Evolutionary conservation across 345 rosid genomes (phyloP).

Genomic region (Citrus mangshanensis): DNA sequence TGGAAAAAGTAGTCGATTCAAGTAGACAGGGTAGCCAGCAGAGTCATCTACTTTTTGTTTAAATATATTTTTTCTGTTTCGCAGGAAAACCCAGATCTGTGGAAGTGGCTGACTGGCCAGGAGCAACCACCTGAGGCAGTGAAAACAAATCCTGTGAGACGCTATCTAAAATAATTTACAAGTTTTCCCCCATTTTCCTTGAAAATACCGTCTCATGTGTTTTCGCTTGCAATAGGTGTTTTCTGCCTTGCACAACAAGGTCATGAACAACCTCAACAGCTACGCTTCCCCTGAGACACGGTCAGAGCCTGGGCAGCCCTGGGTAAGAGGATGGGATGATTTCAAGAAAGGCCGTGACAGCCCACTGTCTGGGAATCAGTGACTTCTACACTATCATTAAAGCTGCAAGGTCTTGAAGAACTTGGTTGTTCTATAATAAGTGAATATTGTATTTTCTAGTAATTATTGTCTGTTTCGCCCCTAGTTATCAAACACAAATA

Average conservation of each 20-base stretch:
- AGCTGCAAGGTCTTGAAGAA: neutral
- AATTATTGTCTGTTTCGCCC: neutral
- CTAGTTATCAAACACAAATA: neutral
- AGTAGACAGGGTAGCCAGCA: neutral
- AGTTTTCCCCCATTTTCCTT: neutral
- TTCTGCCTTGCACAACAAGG: constrained; percentile 56
- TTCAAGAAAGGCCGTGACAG: constrained; percentile 48
- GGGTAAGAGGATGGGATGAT: constrained; percentile 85
- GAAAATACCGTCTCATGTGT: neutral
- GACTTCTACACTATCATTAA: constrained; percentile 4
- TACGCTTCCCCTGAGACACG: constrained; percentile 57
- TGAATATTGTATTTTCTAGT: neutral
- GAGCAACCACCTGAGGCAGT: constrained; percentile 87
- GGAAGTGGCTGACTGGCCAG: constrained; percentile 92
- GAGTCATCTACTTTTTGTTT: neutral
- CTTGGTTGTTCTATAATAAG: neutral
- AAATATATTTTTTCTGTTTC: constrained; percentile 4
- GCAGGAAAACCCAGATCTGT: constrained; percentile 94
- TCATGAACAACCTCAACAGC: constrained; percentile 58
- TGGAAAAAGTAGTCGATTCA: neutral
- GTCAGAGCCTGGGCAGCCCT: constrained; percentile 57
- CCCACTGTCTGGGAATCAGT: constrained; percentile 63
- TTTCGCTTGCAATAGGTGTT: constrained; percentile 51
- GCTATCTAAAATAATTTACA: neutral
- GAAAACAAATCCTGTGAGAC: constrained; percentile 62